Evolutionary conservation across 106 monocot species (phyloP), one percentile per base, ranked within the genome.

Genomic region (Dactylorhiza incarnata): DNA sequence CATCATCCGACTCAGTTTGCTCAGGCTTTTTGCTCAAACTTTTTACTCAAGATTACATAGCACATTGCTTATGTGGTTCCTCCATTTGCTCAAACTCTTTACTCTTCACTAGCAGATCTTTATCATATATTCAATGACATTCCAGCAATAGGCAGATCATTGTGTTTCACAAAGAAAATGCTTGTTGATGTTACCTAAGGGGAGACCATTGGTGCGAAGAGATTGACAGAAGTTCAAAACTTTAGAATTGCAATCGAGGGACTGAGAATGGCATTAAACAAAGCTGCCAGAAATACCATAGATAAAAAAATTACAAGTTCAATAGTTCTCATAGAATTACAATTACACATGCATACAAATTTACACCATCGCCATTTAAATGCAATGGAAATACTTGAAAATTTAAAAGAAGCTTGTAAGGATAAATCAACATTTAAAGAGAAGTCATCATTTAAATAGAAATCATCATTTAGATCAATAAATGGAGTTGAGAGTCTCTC

Each of bases 191-290:
- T 89, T 37, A 69, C 77, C 50, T 20, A 61, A 75, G 89, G 89
- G 49, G 54, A 82, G 6, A 44, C 79, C 17, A 80, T 84, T 16
- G 80, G 82, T 80, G 55, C 84, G 2, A 52, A 80, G 68, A 74
- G 75, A 4, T 45, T 89, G 15, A 82, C 86, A 22, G 77, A 78
- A 74, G 89, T 84, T 6, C 83, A 76, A 29, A 84, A 80, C 79
- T 89, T 89, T 49, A 78, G 86, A 16, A 78, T 86, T 15, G 82
- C 89, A 52, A 62, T 84, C 17, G 89, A 86, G 55, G 86, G 82
- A 68, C 63, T 88, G 59, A 87, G 90, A 80, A 81, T 90, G 74
- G 90, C 86, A 65, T 77, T 90, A 24, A 90, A 90, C 48, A 77
- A 74, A 81, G 78, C 83, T 68, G 93, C 81, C 13, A 79, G 75